Evolutionary conservation across 441 rosid genomes (phyloP).

Genomic region (Erodium texanum): DNA sequence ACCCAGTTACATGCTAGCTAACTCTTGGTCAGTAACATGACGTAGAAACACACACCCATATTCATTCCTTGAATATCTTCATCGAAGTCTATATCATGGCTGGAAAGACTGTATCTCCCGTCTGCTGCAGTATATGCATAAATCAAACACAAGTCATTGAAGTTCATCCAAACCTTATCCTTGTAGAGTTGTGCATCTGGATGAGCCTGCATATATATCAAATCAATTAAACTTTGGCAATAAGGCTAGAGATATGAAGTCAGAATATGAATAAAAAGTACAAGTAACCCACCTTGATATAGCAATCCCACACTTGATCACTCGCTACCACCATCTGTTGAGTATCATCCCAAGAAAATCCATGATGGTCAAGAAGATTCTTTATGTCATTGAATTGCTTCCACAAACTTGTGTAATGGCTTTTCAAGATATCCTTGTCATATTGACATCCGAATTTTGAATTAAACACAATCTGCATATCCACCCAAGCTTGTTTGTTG

Average conservation of each 20-base stretch:
- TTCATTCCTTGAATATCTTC: slow-evolving; percentile 50
- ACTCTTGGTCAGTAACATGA: background rate
- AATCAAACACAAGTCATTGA: slow-evolving; percentile 62
- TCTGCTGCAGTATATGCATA: slow-evolving; percentile 76
- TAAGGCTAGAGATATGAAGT: background rate
- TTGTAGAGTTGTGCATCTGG: slow-evolving; percentile 67
- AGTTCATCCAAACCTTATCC: slow-evolving; percentile 61
- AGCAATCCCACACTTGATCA: slow-evolving; percentile 52
- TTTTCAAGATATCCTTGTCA: slow-evolving; percentile 69
- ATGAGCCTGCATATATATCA: slow-evolving; percentile 42
- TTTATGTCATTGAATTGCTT: slow-evolving; percentile 70
- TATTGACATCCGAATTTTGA: slow-evolving; percentile 66
- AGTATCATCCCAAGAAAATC: slow-evolving; percentile 78
- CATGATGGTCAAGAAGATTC: slow-evolving; percentile 56
- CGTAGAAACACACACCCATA: slow-evolving; percentile 38
- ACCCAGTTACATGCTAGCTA: background rate
- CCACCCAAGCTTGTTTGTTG: slow-evolving; percentile 80
- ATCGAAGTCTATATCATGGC: slow-evolving; percentile 74
- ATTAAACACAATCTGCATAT: slow-evolving; percentile 64
- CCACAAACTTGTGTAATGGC: slow-evolving; percentile 70
- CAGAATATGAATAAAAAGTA: background rate
- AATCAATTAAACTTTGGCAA: slow-evolving; percentile 8
- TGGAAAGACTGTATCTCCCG: slow-evolving; percentile 88
- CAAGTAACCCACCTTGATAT: slow-evolving; percentile 46
- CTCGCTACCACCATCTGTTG: slow-evolving; percentile 66